Evolutionary conservation across 345 rosid genomes (phyloP).

Genomic region (Brassica juncea): DNA sequence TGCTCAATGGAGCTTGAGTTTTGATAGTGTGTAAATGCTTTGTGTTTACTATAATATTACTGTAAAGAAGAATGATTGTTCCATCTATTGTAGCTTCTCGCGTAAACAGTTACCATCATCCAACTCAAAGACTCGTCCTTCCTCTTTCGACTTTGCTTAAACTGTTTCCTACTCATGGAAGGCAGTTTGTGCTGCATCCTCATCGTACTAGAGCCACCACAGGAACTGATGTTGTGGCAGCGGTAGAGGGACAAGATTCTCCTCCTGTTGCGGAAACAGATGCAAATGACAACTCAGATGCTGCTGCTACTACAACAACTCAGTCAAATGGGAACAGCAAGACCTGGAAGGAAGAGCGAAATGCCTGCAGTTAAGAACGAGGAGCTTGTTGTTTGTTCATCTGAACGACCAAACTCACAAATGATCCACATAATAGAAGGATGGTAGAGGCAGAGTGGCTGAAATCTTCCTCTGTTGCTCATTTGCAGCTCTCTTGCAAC

Average conservation of each 20-base stretch:
- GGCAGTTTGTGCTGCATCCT: conserved; percentile 40
- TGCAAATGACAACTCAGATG: conserved; percentile 43
- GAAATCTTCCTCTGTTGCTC: no score
- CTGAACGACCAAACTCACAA: no score
- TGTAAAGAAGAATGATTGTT: no score
- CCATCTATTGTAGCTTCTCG: no score
- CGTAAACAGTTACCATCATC: no score
- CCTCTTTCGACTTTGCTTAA: conserved; percentile 51
- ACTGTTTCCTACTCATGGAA: conserved; percentile 54
- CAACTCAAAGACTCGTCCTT: conserved; percentile 42
- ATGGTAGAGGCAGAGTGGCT: no score
- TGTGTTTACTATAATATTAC: no score
- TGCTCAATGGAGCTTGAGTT: no score
- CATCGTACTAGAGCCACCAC: conserved; percentile 63
- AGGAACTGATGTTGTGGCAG: conserved; percentile 64
- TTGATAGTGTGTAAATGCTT: no score
- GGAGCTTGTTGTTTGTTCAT: conserved; percentile 48
- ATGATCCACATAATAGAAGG: no score
- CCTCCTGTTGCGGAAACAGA: conserved; percentile 47
- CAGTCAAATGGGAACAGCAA: conserved; percentile 48
- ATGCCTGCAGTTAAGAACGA: conserved; percentile 81
- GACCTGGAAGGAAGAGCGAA: conserved; percentile 69
- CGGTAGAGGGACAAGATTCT: conserved; percentile 61
- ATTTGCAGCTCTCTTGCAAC: no score
- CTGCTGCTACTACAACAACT: conserved; percentile 22